A percentile compares a stretch with the other conserved stretches of the same genome.
phyloP scores from a whole-genome alignment of 352 stramenopile species.

The Albugo candida region DNA sequence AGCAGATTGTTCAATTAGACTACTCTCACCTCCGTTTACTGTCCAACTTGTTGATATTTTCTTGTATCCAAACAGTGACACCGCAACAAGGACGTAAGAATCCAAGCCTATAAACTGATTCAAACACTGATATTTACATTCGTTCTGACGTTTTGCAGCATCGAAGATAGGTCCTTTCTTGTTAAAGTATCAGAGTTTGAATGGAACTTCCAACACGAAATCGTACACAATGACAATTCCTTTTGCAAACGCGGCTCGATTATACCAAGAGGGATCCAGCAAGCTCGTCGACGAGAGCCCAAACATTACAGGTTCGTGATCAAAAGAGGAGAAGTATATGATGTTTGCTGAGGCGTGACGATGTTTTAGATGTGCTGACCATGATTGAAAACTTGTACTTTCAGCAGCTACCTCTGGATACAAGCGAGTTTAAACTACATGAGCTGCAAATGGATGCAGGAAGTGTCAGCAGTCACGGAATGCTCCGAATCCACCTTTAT shows the following conservation, averaged over 20 bases:
- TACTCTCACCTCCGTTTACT: constrained; percentile 29
- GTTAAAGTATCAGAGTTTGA: constrained; percentile 25
- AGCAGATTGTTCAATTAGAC: constrained; percentile 23
- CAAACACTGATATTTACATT: neutral
- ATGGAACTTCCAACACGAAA: constrained; percentile 19
- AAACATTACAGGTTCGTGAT: constrained; percentile 13
- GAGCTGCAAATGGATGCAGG: constrained; percentile 28
- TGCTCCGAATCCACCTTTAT: constrained; percentile 18
- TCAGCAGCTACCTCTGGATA: constrained; percentile 26
- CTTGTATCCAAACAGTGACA: neutral
- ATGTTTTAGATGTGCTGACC: neutral
- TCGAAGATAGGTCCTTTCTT: constrained; percentile 13
- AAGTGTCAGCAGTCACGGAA: constrained; percentile 16
- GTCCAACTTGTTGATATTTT: constrained; percentile 17
- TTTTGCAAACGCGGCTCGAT: constrained; percentile 20
- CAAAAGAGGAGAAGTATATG: neutral
- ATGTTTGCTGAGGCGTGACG: neutral
- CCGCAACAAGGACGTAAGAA: constrained; percentile 1
- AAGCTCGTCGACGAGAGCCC: neutral
- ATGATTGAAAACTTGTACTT: constrained; percentile 30
- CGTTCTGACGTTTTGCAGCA: neutral
- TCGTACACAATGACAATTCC: constrained; percentile 42
- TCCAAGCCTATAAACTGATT: constrained; percentile 2
- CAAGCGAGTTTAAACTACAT: constrained; percentile 26
- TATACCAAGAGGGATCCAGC: constrained; percentile 17